Conservation (phyloP, 306 rosid genomes). For the Oxytropis ochrocephala region DNA sequence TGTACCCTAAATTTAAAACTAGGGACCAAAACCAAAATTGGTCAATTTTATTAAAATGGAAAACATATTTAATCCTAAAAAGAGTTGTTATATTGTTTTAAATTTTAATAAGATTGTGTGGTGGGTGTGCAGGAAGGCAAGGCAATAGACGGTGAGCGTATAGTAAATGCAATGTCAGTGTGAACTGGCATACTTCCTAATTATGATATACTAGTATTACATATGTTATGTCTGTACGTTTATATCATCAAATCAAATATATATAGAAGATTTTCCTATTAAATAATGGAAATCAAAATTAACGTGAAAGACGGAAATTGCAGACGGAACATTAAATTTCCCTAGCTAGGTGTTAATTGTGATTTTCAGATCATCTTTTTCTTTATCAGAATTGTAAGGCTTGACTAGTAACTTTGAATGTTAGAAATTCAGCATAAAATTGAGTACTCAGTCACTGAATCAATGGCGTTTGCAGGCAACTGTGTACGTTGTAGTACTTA, state of each 20-base stretch:
- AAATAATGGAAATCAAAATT: neutral
- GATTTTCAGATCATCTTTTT: neutral
- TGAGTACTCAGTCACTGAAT: slow-evolving; percentile 25
- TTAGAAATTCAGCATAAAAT: slow-evolving; percentile 28
- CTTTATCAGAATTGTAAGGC: neutral
- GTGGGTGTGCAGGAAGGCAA: too few relatives aligned
- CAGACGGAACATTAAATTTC: neutral
- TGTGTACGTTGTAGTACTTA: slow-evolving; percentile 12
- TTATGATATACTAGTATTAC: neutral
- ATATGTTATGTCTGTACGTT: neutral
- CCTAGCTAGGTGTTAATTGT: neutral
- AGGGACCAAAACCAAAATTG: too few relatives aligned
- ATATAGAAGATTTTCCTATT: neutral
- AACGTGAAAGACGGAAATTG: neutral
- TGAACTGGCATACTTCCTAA: too few relatives aligned
- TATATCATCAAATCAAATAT: too few relatives aligned
- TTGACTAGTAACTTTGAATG: neutral
- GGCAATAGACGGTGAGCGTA: too few relatives aligned
- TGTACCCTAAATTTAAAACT: too few relatives aligned
- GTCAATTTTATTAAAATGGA: too few relatives aligned
- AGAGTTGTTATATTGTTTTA: too few relatives aligned
- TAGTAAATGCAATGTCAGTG: too few relatives aligned
- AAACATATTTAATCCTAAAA: too few relatives aligned
- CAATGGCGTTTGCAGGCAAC: slow-evolving; percentile 25
- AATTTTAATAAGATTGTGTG: too few relatives aligned